Evolutionary conservation across 768 basidiomycete species (phyloP).

Genomic region (Leccinum boreale): DNA sequence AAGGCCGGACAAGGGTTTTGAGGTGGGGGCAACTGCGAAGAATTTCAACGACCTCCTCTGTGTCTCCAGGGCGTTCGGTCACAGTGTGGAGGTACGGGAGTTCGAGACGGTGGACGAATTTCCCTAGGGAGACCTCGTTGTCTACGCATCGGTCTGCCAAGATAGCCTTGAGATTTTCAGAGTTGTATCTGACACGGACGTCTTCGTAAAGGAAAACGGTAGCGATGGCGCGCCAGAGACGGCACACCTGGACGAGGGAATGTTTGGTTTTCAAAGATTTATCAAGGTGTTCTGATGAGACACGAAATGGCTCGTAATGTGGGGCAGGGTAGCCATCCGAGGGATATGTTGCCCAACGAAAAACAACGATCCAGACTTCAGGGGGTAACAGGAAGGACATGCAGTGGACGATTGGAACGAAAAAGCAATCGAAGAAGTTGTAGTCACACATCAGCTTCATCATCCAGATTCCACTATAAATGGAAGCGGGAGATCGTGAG

Average conservation of each 20-base stretch:
- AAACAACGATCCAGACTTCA: slow-evolving; percentile 54
- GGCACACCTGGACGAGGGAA: slow-evolving; percentile 53
- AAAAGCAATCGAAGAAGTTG: not conserved
- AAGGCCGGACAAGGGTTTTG: slow-evolving; percentile 54
- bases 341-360: slow-evolving; percentile 41
- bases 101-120: slow-evolving; percentile 51
- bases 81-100: slow-evolving; percentile 56
- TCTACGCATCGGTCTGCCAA: slow-evolving; percentile 18
- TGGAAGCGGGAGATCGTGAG: slow-evolving; percentile 1
- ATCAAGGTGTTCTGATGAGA: slow-evolving; percentile 26
- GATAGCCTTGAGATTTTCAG: slow-evolving; percentile 30
- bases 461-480: not conserved
- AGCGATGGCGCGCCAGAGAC: slow-evolving; percentile 50
- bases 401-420: not conserved
- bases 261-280: slow-evolving; percentile 35
- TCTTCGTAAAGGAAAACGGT: slow-evolving; percentile 52
- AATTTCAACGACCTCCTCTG: slow-evolving; percentile 42
- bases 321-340: slow-evolving; percentile 25
- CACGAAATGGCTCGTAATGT: slow-evolving; percentile 49
- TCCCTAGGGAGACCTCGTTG: slow-evolving; percentile 22
- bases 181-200: slow-evolving; percentile 38
- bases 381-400: slow-evolving; percentile 36
- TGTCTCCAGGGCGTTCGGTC: slow-evolving; percentile 32
- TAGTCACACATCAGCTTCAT: slow-evolving; percentile 8
- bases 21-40: slow-evolving; percentile 47